phyloP scores from a whole-genome alignment of 2,329 filamentous ascomycete species.

The Aspergillus brasiliensis region DNA sequence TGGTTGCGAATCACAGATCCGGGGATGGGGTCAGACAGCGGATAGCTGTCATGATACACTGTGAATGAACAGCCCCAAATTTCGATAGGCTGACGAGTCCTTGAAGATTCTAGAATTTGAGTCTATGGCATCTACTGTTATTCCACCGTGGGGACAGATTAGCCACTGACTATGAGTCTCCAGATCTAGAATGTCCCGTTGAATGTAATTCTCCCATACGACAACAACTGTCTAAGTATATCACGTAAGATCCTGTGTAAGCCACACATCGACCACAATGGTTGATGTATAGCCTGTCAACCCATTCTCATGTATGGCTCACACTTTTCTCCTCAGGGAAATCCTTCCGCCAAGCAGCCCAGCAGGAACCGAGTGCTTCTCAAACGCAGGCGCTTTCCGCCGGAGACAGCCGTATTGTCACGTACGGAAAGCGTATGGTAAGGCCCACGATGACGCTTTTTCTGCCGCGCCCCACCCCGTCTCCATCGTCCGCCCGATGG shows the following conservation, averaged over 20 bases:
- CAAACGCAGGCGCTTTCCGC: conserved; percentile 4
- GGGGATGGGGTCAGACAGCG: background rate
- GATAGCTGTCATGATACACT: too few relatives aligned
- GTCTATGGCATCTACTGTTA: too few relatives aligned
- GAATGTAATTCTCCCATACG: too few relatives aligned
- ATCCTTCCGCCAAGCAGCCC: background rate
- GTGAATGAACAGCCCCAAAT: background rate
- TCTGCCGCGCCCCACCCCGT: conserved; percentile 17
- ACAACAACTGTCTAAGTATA: background rate
- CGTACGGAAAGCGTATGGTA: conserved; percentile 24
- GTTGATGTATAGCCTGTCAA: background rate
- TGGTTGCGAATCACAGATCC: background rate
- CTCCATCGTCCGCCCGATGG: conserved; percentile 19
- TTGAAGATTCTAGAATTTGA: too few relatives aligned
- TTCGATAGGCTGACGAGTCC: background rate
- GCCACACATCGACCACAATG: background rate
- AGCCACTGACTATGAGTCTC: too few relatives aligned
- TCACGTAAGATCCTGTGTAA: conserved; percentile 1
- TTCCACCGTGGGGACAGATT: too few relatives aligned
- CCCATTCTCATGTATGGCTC: background rate
- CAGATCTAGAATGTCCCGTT: too few relatives aligned
- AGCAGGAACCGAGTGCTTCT: background rate
- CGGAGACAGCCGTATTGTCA: conserved; percentile 12
- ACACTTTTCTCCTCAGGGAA: background rate
- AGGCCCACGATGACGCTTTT: conserved; percentile 32